A percentile compares a stretch with the other conserved stretches of the same genome.
phyloP scores from a whole-genome alignment of 2,329 filamentous ascomycete genomes.

The Cytospora paraplurivora region DNA sequence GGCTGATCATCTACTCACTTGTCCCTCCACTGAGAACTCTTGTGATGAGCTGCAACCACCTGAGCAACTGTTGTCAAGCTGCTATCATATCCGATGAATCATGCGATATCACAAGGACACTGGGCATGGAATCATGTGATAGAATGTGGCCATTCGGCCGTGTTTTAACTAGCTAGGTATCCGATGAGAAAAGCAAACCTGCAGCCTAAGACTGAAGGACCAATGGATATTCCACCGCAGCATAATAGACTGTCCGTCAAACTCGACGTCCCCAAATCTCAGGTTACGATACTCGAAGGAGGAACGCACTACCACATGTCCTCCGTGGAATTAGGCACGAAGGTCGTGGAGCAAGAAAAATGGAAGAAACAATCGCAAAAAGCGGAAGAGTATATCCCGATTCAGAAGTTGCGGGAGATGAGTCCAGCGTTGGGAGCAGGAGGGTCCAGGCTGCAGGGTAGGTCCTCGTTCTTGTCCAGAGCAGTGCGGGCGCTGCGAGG shows the following conservation, averaged over 20 bases:
- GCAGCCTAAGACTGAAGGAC: too few species aligned
- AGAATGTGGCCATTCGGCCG: too few species aligned
- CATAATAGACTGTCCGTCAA: background rate
- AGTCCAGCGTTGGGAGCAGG: constrained; percentile 5
- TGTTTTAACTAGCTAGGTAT: too few species aligned
- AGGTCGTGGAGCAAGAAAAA: background rate
- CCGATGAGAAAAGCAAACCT: background rate
- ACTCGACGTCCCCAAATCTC: background rate
- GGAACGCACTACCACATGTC: background rate
- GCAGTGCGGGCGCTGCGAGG: constrained; percentile 3
- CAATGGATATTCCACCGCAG: background rate
- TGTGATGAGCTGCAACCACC: too few species aligned
- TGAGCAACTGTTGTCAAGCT: too few species aligned
- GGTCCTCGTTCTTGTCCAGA: constrained; percentile 11
- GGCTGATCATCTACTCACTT: too few species aligned
- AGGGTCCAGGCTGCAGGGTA: constrained; percentile 7
- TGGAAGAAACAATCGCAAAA: background rate
- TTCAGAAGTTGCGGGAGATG: background rate
- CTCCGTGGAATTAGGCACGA: background rate
- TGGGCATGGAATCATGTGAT: too few species aligned
- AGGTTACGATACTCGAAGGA: background rate
- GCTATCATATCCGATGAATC: too few species aligned
- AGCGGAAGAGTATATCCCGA: background rate
- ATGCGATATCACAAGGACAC: too few species aligned
- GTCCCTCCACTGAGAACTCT: too few species aligned